Conservation (phyloP, 345 rosid species). For the Ricinus communis region DNA sequence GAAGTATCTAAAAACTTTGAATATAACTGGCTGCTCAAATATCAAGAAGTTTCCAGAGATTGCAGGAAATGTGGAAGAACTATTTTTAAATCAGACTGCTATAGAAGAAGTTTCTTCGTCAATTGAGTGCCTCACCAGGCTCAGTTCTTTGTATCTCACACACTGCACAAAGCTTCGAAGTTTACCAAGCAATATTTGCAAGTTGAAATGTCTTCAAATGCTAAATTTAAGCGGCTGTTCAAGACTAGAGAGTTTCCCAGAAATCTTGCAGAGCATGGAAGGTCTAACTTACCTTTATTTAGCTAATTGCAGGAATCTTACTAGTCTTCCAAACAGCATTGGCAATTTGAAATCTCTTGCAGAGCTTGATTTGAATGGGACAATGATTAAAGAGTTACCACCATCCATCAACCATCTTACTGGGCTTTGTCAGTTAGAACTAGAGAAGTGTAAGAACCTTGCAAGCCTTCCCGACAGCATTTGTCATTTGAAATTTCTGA, state of each 20-base stretch:
- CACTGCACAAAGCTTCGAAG: background rate
- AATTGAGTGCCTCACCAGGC: background rate
- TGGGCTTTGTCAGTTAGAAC: background rate
- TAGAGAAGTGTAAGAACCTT: background rate
- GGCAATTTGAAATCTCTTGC: background rate
- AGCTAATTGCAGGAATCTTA: background rate
- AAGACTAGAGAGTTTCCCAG: conserved; percentile 2
- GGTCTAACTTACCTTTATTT: background rate
- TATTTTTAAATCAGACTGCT: background rate
- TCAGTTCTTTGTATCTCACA: background rate
- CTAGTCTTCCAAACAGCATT: background rate
- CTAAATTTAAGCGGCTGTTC: background rate
- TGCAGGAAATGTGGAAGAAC: conserved; percentile 6
- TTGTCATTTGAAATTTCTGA: background rate
- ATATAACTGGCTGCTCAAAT: background rate
- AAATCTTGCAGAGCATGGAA: background rate
- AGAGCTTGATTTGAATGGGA: background rate
- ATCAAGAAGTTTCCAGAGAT: background rate
- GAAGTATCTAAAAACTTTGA: background rate
- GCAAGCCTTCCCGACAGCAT: background rate
- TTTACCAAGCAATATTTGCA: background rate
- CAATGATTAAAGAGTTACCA: conserved; percentile 7
- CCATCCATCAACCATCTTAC: background rate
- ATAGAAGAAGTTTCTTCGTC: background rate
- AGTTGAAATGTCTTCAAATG: background rate